Base-by-base conservation (phyloP, 2,329 filamentous ascomycete genomes). In the Erysiphe pulchra region DNA sequence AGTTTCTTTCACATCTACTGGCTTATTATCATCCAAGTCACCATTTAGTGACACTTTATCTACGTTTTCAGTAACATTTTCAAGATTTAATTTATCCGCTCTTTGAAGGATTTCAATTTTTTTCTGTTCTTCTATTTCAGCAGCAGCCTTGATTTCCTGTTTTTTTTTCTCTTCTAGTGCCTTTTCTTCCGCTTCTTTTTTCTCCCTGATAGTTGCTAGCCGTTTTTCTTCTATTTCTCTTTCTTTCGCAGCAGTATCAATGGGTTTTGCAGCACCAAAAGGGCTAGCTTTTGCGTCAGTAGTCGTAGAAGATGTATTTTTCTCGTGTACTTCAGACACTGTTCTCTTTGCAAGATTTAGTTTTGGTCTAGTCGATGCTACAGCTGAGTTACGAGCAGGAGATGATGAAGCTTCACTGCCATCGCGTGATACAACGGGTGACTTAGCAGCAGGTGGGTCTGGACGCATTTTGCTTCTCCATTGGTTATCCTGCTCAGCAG, bases 391-490 rank as follows among this genome's bases (percentile, higher is more conserved):
- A 14, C 65, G 61, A 40, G 76, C 71, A 14, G 77, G 75, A 42
- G 85, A 83, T 20, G 82, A 76, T 6, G 83, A 75, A 10, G 82
- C 80, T 53, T 78, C 75, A 58, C 77, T 85, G 48, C 73, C 71
- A 49, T 90, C 80, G 45, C 77, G 79, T 34, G 77, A 78, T 48
- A 73, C 68, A 36, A 70, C 71, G 18, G 77, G 70, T 12, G 78
- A 75, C 60, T 74, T 73, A 43, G 62, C 63, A 2, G 56, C 53
- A 45, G 59, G 56, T 33, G 55, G 52, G 55, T 92, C 86, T n/a
- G 87, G 83, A 53, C 76, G 80, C 86, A 95, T 95, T 62, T 73
- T 81, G 53, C 71, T 69, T 55, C 90, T 80, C 90, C 90, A 98
- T 63, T 92, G 77, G 64, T 77, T 92, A 60, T 95, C 90, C 57